A percentile compares a stretch with the other conserved stretches of the same genome.
These are phyloP conservation scores for Metschnikowia continentalis DNA, from an alignment of 805 yeast genomes.

Conservation along the genomic window DNA sequence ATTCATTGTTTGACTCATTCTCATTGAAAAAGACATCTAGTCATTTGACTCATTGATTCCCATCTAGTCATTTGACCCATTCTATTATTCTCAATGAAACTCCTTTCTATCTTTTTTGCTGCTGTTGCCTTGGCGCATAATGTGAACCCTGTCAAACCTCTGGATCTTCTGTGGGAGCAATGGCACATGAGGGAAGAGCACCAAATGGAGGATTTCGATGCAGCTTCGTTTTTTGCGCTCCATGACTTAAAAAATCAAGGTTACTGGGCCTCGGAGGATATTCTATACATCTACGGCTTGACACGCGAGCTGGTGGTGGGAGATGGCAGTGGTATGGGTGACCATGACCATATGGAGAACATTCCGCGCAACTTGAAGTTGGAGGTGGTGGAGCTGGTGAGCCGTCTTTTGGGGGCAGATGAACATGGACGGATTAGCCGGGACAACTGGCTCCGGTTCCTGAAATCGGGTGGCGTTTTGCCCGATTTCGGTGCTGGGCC, in stretches of 20 bases:
- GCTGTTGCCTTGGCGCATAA: constrained; percentile 8
- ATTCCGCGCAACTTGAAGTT: constrained; percentile 53
- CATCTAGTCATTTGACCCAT: too few species aligned
- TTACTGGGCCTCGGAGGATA: constrained; percentile 54
- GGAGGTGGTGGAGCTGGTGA: constrained; percentile 51
- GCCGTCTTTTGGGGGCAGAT: constrained; percentile 60
- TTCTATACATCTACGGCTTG: constrained; percentile 78
- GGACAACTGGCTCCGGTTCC: constrained; percentile 67
- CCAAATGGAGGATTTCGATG: constrained; percentile 66
- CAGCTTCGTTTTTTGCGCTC: constrained; percentile 69
- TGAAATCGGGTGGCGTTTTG: constrained; percentile 59
- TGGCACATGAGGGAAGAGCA: constrained; percentile 95
- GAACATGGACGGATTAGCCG: constrained; percentile 59
- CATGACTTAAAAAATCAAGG: constrained; percentile 71
- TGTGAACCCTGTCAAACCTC: constrained; percentile 14
- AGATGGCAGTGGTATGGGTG: constrained; percentile 86
- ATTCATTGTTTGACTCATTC: too few species aligned
- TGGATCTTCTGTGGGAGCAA: constrained; percentile 63
- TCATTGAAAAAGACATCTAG: too few species aligned
- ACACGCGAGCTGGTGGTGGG: constrained; percentile 71
- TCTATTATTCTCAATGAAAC: background rate
- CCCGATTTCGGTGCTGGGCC: constrained; percentile 94
- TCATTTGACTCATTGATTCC: too few species aligned
- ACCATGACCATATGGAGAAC: constrained; percentile 51
- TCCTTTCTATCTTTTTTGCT: background rate